Conservation (phyloP, 2,329 filamentous ascomycete genomes). For the Clarireedia monteithiana region DNA sequence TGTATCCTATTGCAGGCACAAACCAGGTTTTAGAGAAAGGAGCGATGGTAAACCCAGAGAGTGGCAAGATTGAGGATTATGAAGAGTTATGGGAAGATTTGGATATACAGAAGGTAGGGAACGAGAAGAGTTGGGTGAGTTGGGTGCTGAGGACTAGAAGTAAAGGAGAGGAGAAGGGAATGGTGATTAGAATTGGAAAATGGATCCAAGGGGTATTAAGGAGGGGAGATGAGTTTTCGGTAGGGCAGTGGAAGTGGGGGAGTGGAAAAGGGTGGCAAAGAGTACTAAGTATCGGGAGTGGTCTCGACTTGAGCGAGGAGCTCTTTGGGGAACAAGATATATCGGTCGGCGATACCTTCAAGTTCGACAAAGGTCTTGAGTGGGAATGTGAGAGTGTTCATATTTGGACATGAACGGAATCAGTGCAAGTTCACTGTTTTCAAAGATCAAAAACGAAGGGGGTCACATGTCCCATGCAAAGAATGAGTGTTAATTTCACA, state of each 20-base stretch:
- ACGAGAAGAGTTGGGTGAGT: conserved; percentile 9
- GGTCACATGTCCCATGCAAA: not conserved
- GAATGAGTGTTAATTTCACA: conserved; percentile 1
- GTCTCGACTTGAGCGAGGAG: not conserved
- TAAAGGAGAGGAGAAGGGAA: conserved; percentile 9
- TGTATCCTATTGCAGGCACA: conserved; percentile 20
- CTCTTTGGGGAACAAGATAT: conserved; percentile 4
- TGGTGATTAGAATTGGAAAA: conserved; percentile 18
- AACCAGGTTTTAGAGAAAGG: conserved; percentile 26
- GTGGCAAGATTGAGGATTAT: conserved; percentile 24
- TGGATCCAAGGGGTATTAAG: conserved; percentile 19
- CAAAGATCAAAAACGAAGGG: too few species aligned
- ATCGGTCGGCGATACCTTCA: conserved; percentile 1
- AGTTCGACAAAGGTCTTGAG: conserved; percentile 6
- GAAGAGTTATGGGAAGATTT: conserved; percentile 30
- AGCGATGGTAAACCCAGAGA: conserved; percentile 23
- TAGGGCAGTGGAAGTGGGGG: conserved; percentile 17
- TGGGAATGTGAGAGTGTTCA: conserved; percentile 12
- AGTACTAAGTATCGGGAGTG: conserved; percentile 6
- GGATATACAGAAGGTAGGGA: conserved; percentile 1
- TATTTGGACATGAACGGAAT: not conserved
- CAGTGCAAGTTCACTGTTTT: too few species aligned
- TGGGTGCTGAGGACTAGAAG: conserved; percentile 17
- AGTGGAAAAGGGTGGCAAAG: conserved; percentile 10
- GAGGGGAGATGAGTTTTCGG: conserved; percentile 11